phyloP scores from a whole-genome alignment of 331 rosid species.

The Quercus phellos region DNA sequence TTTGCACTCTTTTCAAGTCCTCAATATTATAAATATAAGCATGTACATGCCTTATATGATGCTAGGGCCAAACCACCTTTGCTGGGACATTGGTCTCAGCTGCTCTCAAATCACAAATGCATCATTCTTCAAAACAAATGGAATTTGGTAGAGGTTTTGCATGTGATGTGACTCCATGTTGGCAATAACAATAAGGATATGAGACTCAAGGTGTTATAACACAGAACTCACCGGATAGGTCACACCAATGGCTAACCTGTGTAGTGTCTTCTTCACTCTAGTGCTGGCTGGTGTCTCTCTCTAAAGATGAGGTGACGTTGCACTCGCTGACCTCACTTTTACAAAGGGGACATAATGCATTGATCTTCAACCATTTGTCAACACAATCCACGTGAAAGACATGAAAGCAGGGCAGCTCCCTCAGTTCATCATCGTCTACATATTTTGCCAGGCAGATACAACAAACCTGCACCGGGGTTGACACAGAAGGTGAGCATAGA shows the following conservation, averaged over 20 bases:
- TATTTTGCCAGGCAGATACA: slow-evolving; percentile 82
- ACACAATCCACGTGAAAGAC: slow-evolving; percentile 70
- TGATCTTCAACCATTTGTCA: slow-evolving; percentile 82
- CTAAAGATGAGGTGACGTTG: slow-evolving; percentile 16
- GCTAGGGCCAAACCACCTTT: not conserved
- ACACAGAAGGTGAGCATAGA: not conserved
- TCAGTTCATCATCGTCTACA: slow-evolving; percentile 65
- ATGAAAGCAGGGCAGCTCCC: slow-evolving; percentile 79
- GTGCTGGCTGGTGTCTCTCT: slow-evolving; percentile 36
- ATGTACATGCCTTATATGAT: not conserved
- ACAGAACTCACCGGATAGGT: not conserved
- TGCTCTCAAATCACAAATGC: not conserved
- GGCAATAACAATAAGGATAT: not conserved
- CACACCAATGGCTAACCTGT: not conserved
- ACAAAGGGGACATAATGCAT: slow-evolving; percentile 73
- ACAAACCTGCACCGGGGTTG: slow-evolving; percentile 53
- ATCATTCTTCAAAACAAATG: not conserved
- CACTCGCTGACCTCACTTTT: slow-evolving; percentile 48
- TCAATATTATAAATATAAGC: not conserved
- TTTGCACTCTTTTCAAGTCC: not conserved
- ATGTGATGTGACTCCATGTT: not conserved
- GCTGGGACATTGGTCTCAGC: not conserved
- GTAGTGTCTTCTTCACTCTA: slow-evolving; percentile 16
- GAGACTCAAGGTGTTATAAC: not conserved
- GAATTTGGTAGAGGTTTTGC: not conserved